Percentiles rank a stretch among this genome's conserved stretches.
These are phyloP conservation scores for Solanum megistacrolobum DNA, from an alignment of 257 asterid species.

Conservation along the genomic window DNA sequence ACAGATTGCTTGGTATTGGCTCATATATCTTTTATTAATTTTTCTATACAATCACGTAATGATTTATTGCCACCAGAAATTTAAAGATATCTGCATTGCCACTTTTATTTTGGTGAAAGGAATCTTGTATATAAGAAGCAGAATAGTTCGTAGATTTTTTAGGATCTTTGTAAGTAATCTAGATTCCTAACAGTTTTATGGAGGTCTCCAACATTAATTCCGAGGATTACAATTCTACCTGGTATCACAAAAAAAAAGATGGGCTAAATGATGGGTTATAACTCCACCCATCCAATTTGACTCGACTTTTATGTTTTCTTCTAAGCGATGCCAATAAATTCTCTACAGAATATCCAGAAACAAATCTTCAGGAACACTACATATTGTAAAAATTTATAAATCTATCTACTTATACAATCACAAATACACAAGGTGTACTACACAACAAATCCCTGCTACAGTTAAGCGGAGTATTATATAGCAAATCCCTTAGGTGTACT, in stretches of 20 bases:
- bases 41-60: neutral
- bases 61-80: neutral
- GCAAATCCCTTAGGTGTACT: neutral
- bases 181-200: neutral
- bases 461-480: neutral
- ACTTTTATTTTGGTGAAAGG: neutral
- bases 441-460: neutral
- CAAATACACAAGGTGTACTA: neutral
- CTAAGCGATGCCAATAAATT: neutral
- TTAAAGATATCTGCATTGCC: neutral
- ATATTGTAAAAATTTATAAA: neutral
- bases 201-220: neutral
- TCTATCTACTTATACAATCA: neutral
- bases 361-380: neutral
- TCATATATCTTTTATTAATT: neutral
- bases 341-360: neutral
- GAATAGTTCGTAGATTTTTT: too few relatives aligned
- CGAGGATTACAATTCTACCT: neutral
- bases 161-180: neutral
- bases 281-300: neutral
- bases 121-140: neutral
- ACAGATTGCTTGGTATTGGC: neutral
- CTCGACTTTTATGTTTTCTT: neutral
- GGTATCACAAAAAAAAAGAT: neutral
- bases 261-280: neutral